Base-by-base conservation (phyloP, 2,329 filamentous ascomycete genomes). In the Colletotrichum coccodes region DNA sequence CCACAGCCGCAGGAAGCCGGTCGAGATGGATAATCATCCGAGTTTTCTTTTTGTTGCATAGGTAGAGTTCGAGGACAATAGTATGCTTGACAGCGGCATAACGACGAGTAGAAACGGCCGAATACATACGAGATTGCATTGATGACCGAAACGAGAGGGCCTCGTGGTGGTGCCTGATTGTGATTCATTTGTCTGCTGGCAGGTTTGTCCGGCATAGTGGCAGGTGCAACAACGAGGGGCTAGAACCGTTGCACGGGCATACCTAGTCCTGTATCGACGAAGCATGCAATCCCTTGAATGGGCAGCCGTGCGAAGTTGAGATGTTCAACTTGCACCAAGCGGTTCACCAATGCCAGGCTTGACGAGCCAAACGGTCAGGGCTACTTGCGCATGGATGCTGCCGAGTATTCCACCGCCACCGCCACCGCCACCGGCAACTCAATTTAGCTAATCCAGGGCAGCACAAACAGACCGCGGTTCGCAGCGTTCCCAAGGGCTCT, bases 81-180 rank as follows among this genome's bases (percentile, higher is more conserved):
- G 59, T 59, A 67, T 67, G 61, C 32, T 34, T 16, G 26, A 32
- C 34, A 65, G 60, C 42, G 38, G 60, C 61, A 65, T 49, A 42
- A 60, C 54, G 65, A 60, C 47, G 34, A 50, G 47, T 54, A 59
- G 61, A 50, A 34, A 68, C 66, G 61, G 66, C 66, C 54, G 61
- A 46, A 60, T 8, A 60, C 32, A 60, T 7, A 46, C 30, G 42
- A 65, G 34, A 42, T 23, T n/a, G 60, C 38, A 58, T 40, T 21
- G 44, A 38, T 16, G 32, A 38, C 12, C 18, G 42, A 49, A 6
- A 49, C 46, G 21, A 38, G 34, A 3, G 7, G 4, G 40, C 2
- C 40, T 16, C 11, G 26, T 44, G 49, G 49, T 52, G 34, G 36
- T 60, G 54, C 49, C 42, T 52, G 34, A 4, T n/a, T 23, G 26